phyloP scores from a whole-genome alignment of 2,329 filamentous ascomycete species.

The Periconia sp. region DNA sequence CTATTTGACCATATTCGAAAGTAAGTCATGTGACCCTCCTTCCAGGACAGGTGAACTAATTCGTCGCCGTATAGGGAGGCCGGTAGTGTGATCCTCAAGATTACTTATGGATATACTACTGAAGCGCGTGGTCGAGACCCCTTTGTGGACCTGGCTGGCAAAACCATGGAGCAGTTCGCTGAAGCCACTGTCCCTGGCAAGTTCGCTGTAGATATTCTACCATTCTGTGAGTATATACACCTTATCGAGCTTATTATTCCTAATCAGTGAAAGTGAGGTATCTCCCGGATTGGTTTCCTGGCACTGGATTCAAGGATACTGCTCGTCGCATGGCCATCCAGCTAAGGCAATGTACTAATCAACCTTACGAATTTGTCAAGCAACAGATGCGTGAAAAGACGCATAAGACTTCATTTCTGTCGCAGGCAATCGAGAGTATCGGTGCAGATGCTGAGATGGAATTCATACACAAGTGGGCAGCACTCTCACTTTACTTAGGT shows the following conservation, averaged over 20 bases:
- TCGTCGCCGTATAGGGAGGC: no score
- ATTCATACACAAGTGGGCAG: slow-evolving; percentile 47
- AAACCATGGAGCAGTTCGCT: slow-evolving; percentile 50
- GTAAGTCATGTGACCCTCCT: no score
- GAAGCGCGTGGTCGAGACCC: slow-evolving; percentile 49
- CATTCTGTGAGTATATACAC: slow-evolving; percentile 43
- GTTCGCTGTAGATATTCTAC: slow-evolving; percentile 56
- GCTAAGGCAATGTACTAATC: slow-evolving; percentile 36
- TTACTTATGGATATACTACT: slow-evolving; percentile 52
- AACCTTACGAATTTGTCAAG: slow-evolving; percentile 51
- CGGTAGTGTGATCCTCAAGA: slow-evolving; percentile 32
- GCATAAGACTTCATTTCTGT: slow-evolving; percentile 45
- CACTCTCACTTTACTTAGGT: slow-evolving; percentile 49
- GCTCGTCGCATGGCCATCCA: slow-evolving; percentile 40
- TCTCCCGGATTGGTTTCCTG: slow-evolving; percentile 55
- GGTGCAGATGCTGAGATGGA: slow-evolving; percentile 32
- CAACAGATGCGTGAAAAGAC: slow-evolving; percentile 38
- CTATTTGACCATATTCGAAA: slow-evolving; percentile 29
- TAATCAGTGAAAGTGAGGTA: slow-evolving; percentile 34
- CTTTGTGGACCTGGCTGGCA: slow-evolving; percentile 50
- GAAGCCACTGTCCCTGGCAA: slow-evolving; percentile 49
- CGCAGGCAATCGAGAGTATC: slow-evolving; percentile 42
- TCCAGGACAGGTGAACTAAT: no score
- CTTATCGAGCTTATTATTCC: neutral
- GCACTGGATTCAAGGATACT: slow-evolving; percentile 50